These are phyloP conservation scores for Yarrowia sp. DNA, from an alignment of 805 yeast genomes.

Conservation along the genomic window DNA sequence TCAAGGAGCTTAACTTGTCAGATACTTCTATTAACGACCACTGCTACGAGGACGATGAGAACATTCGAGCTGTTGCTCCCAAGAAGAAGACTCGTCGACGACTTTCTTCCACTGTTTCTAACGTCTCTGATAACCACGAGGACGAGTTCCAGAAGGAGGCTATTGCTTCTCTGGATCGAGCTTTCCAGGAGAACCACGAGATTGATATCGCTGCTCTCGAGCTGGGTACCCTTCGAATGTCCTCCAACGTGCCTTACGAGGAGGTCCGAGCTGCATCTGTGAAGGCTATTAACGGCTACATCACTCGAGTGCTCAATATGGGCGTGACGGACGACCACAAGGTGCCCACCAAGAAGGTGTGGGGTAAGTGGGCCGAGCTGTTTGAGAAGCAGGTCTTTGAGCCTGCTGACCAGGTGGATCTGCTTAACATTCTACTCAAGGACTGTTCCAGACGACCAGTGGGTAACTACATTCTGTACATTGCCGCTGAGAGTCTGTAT, in stretches of 20 bases:
- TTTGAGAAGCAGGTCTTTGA: constrained; percentile 85
- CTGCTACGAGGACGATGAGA: constrained; percentile 23
- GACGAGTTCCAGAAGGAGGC: constrained; percentile 83
- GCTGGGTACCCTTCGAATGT: constrained; percentile 92
- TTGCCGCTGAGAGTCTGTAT: constrained; percentile 61
- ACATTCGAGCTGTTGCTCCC: constrained; percentile 17
- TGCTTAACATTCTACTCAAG: constrained; percentile 51
- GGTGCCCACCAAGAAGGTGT: constrained; percentile 73
- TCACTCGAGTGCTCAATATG: constrained; percentile 62
- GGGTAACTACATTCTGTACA: constrained; percentile 50
- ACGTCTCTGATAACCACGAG: constrained; percentile 50
- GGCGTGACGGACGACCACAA: constrained; percentile 75
- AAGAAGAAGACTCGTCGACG: constrained; percentile 31
- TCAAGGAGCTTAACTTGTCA: constrained; percentile 37
- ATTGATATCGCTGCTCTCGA: constrained; percentile 90
- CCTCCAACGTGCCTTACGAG: constrained; percentile 92
- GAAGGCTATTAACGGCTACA: constrained; percentile 65
- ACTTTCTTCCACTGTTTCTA: constrained; percentile 43
- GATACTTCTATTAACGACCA: constrained; percentile 38
- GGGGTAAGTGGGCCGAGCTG: constrained; percentile 77
- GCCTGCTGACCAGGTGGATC: constrained; percentile 70
- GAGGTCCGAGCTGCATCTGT: constrained; percentile 85
- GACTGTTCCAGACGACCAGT: constrained; percentile 44
- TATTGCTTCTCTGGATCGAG: constrained; percentile 87
- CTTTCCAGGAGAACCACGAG: constrained; percentile 88